Base-by-base conservation (phyloP, 2,329 filamentous ascomycete species). In the Phyllosticta capitalensis region DNA sequence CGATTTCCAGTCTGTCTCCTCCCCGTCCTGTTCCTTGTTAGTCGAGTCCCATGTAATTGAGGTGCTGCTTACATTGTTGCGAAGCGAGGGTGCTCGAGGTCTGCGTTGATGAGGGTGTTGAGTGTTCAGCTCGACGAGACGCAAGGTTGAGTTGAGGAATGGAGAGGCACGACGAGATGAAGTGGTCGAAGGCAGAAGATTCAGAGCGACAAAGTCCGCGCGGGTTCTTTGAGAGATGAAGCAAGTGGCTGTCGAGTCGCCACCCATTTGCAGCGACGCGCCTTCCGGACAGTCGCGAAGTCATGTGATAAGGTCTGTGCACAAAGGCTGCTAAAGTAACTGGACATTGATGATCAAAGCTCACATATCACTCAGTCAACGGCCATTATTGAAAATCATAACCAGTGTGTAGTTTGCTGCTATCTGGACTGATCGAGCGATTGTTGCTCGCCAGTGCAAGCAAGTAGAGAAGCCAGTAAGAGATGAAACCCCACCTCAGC, bases 1-100 rank as follows among this genome's bases (percentile, higher is more conserved):
- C 76, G 73, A 65, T 81, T 79, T 54, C 67, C 69, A 58, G 64
- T 65, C 12, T 45, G n/a, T 64, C 73, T 64, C 48, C 65, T 58
- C 45, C 53, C 58, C 17, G 64, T 63, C 64, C 64, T 66, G 63
- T 63, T 66, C 30, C 45, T 26, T 58, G 55, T 58, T 22, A 57
- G 55, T 19, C 21, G 49, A 24, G 17, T 45, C 22, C 22, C n/a
- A 54, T n/a, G 26, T 57, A 38, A n/a, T 24, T 19, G 28, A 30
- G 14, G 22, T 45, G 26, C 14, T 45, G 26, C 58, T 30, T 30
- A 55, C 58, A 59, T 59, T 10, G 30, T 30, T n/a, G 20, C 7
- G 19, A n/a, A 5, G 38, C 38, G 17, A 45, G 2, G 14, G 4
- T 19, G 14, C 2, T n/a, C 4, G 7, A 14, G 14, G n/a, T 45